These are phyloP conservation scores for Wallemia mellicola DNA, from an alignment of 1,284 basidiomycete genomes.

Conservation along the genomic window DNA sequence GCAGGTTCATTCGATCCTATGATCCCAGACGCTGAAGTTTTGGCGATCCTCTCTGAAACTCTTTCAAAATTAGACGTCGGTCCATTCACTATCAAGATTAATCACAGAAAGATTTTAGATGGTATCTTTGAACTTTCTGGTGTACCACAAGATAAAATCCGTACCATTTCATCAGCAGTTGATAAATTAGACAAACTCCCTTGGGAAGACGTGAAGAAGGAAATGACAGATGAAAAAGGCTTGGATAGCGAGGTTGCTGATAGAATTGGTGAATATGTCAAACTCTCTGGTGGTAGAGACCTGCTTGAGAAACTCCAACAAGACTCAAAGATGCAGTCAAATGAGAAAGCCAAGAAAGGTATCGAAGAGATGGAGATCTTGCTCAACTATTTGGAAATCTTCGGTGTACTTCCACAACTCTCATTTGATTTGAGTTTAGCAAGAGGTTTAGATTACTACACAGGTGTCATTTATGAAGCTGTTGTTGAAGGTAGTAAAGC, in stretches of 20 bases:
- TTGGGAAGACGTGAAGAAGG: constrained; percentile 74
- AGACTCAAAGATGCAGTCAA: constrained; percentile 35
- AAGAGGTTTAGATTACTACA: constrained; percentile 92
- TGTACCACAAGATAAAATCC: constrained; percentile 66
- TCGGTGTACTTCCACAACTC: constrained; percentile 40
- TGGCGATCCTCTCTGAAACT: constrained; percentile 55
- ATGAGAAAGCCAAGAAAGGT: constrained; percentile 49
- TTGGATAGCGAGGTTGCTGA: constrained; percentile 59
- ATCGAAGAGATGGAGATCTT: constrained; percentile 68
- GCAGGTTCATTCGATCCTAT: constrained; percentile 80
- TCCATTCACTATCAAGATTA: constrained; percentile 81
- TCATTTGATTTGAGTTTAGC: constrained; percentile 92
- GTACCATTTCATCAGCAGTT: constrained; percentile 83
- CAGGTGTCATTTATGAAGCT: constrained; percentile 94
- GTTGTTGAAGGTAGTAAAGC: constrained; percentile 35
- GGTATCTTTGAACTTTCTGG: constrained; percentile 93
- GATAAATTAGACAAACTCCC: constrained; percentile 94
- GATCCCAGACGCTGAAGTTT: constrained; percentile 83
- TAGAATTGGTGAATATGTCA: constrained; percentile 87
- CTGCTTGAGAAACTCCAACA: constrained; percentile 43
- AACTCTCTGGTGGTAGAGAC: constrained; percentile 51
- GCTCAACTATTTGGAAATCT: constrained; percentile 57
- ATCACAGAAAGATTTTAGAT: constrained; percentile 90
- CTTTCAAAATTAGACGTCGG: constrained; percentile 60
- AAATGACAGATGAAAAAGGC: constrained; percentile 91